These are phyloP conservation scores for Beverwykella pulmonaria DNA, from an alignment of 495 filamentous ascomycete genomes.

Conservation along the genomic window DNA sequence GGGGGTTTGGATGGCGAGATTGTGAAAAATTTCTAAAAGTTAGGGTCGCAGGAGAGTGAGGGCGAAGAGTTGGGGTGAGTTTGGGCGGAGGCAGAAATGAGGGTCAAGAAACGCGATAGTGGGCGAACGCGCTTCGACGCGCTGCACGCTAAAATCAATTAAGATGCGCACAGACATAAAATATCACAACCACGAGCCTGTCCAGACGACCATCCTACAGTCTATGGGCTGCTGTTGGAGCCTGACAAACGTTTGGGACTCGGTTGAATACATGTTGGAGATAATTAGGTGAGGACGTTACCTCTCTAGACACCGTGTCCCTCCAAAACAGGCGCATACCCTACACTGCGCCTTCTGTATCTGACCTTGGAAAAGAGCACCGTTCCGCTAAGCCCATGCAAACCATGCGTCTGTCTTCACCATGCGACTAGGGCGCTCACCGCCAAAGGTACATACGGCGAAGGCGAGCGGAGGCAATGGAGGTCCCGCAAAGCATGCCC, in stretches of 20 bases:
- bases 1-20: not conserved
- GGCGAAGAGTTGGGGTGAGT: not conserved
- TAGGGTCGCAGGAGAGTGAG: not conserved
- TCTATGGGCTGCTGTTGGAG: not conserved
- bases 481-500: not conserved
- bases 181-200: not conserved
- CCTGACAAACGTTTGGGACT: not conserved
- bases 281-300: not conserved
- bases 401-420: not conserved
- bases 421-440: not conserved
- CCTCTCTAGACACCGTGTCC: not conserved
- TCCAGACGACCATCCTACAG: not conserved
- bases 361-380: not conserved
- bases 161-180: not conserved
- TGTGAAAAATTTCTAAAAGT: not conserved
- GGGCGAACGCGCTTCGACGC: not conserved
- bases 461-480: constrained; percentile 1
- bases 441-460: not conserved
- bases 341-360: not conserved
- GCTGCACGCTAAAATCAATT: not conserved
- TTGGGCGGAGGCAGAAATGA: not conserved
- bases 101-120: not conserved
- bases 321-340: not conserved
- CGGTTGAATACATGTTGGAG: not conserved
- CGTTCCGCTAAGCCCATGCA: not conserved